Evolutionary conservation across 2,329 filamentous ascomycete genomes (phyloP), one percentile per base, ranked within the genome.

Genomic region (Penicillium sp.): DNA sequence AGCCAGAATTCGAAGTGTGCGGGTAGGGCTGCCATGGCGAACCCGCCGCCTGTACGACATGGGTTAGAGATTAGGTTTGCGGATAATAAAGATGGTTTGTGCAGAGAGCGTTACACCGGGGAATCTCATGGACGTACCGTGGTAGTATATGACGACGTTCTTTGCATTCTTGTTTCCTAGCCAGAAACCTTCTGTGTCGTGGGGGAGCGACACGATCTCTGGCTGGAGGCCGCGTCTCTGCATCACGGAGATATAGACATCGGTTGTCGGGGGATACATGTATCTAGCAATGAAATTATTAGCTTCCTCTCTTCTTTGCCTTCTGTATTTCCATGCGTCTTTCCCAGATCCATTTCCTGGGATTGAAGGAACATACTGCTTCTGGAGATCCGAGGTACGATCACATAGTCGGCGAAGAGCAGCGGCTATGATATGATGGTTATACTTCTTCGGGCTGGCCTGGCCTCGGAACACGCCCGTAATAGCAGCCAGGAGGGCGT

Each of bases 21-120:
- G 0, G 72, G 46, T 0, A 51, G 52, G 9, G 68, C 70, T 1
- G 77, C 66, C 24, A 79, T 39, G 3, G 72, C 73, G 59, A 79
- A 83, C 5, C 80, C 81, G 41, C 81, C 80, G 24, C 77, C 76
- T 79, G 23, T 24, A 15, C 46, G 24, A 38, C 39, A 27, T 33
- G n/a, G 24, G n/a, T 32, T 42, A 24, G 15, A 42, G 38, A 45
- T 55, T 50, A 33, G 44, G 40, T 48, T 53, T 40, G 32, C 6
- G 47, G n/a, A 6, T n/a, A 23, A 20, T 6, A 10, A 28, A 7
- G 9, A 23, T 15, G 33, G 18, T 45, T 47, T 38, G 29, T 20
- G 32, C 20, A 35, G 32, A 15, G 8, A 5, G 23, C 23, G 29
- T 55, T 45, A 44, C 46, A 41, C 15, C 4, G 18, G n/a, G 9